phyloP scores from a whole-genome alignment of 2,329 filamentous ascomycete species.

The Alternaria panax region DNA sequence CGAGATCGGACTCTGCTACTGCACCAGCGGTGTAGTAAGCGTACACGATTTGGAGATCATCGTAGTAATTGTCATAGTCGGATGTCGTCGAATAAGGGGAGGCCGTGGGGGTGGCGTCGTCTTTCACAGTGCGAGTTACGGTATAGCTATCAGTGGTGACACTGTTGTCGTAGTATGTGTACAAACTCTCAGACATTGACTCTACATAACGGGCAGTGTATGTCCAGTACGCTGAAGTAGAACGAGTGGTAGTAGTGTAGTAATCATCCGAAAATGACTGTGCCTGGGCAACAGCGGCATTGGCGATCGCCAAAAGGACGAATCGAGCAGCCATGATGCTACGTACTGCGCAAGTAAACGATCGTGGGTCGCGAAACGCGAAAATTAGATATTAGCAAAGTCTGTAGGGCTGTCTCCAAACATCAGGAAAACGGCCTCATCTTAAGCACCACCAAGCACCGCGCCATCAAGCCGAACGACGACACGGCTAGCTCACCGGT shows the following conservation, averaged over 20 bases:
- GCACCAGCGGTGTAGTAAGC: constrained; percentile 32
- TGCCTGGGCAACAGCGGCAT: constrained; percentile 19
- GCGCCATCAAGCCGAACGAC: constrained; percentile 15
- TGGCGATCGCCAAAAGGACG: constrained; percentile 23
- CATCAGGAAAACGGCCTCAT: constrained; percentile 25
- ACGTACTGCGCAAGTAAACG: constrained; percentile 1
- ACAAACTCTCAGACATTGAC: constrained; percentile 18
- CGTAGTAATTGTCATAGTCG: constrained; percentile 14
- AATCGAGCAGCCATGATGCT: constrained; percentile 26
- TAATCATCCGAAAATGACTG: constrained; percentile 12
- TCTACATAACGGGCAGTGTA: constrained; percentile 31
- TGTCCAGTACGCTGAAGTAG: constrained; percentile 34
- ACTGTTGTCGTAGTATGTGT: constrained; percentile 20
- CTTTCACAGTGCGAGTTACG: constrained; percentile 29
- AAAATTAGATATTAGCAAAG: constrained; percentile 19
- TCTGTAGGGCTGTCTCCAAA: constrained; percentile 9
- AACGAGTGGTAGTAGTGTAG: background rate
- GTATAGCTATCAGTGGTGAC: constrained; percentile 22
- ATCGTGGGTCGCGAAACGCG: constrained; percentile 16
- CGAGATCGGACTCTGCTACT: constrained; percentile 36
- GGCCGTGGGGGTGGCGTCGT: constrained; percentile 34
- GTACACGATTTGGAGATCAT: constrained; percentile 26
- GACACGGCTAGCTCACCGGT: constrained; percentile 33
- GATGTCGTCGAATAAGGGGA: constrained; percentile 23
- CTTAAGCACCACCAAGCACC: constrained; percentile 30